Percentiles rank a stretch among this genome's conserved stretches.
phyloP scores from a whole-genome alignment of 257 asterid species.

The Leptodermis oblonga region DNA sequence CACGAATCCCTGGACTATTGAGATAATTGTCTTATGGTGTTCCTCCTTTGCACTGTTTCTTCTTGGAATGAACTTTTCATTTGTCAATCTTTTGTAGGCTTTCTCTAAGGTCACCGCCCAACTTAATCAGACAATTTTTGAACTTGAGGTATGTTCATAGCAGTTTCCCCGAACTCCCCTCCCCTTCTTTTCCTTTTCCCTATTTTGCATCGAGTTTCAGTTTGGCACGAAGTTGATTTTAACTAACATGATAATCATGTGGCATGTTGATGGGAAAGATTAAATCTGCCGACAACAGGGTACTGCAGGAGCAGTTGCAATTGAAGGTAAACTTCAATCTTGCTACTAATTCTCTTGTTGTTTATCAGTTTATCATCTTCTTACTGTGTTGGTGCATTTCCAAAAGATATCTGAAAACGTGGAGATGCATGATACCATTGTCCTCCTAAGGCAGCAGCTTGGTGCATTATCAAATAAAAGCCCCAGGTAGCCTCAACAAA shows the following conservation, averaged over 20 bases:
- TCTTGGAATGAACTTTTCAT: neutral
- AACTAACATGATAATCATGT: slow-evolving; percentile 29
- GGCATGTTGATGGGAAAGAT: slow-evolving; percentile 35
- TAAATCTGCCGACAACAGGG: slow-evolving; percentile 84
- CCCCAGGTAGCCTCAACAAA: slow-evolving; percentile 25
- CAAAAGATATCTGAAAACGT: slow-evolving; percentile 47
- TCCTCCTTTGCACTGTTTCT: neutral
- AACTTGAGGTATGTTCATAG: slow-evolving; percentile 61
- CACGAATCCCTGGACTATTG: neutral
- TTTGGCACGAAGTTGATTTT: slow-evolving; percentile 14
- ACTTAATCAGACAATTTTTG: slow-evolving; percentile 70
- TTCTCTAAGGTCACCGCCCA: slow-evolving; percentile 69
- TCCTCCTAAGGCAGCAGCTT: slow-evolving; percentile 51
- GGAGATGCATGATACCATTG: slow-evolving; percentile 62
- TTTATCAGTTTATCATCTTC: slow-evolving; percentile 8
- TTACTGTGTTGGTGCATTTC: slow-evolving; percentile 16
- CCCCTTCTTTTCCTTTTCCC: neutral
- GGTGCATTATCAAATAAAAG: slow-evolving; percentile 38
- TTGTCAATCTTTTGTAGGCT: slow-evolving; percentile 34
- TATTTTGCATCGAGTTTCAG: slow-evolving; percentile 4
- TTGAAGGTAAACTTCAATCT: slow-evolving; percentile 43
- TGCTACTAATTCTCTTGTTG: neutral
- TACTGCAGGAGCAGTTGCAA: slow-evolving; percentile 80
- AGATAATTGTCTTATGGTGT: neutral
- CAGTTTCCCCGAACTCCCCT: neutral